Conservation (phyloP, 2,329 filamentous ascomycete species). For the Sodiomyces alkalinus region DNA sequence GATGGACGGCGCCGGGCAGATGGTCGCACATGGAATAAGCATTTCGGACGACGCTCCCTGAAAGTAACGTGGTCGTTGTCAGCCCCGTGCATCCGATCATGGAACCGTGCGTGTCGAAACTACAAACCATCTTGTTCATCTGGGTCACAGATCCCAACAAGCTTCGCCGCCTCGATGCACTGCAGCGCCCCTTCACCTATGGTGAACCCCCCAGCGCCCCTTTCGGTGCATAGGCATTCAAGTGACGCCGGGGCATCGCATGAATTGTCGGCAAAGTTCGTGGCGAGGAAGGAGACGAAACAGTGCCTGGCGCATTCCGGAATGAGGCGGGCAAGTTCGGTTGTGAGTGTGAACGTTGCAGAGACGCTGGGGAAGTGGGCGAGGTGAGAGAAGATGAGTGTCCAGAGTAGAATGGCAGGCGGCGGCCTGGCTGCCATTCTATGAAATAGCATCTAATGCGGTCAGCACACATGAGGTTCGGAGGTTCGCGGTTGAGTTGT, state of each 20-base stretch:
- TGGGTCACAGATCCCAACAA: too few relatives aligned
- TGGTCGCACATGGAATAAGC: slow-evolving; percentile 45
- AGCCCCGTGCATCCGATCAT: too few relatives aligned
- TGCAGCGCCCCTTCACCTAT: slow-evolving; percentile 57
- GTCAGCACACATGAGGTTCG: too few relatives aligned
- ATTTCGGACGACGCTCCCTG: slow-evolving; percentile 19
- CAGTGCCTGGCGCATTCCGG: slow-evolving; percentile 46
- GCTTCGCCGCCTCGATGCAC: slow-evolving; percentile 42
- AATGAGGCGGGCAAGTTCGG: slow-evolving; percentile 27
- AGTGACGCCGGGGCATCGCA: slow-evolving; percentile 38
- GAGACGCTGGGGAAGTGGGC: slow-evolving; percentile 12
- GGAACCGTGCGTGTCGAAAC: too few relatives aligned
- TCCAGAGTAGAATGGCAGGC: slow-evolving; percentile 14
- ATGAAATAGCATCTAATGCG: slow-evolving; percentile 23
- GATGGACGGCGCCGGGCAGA: slow-evolving; percentile 31
- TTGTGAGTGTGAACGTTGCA: slow-evolving; percentile 16
- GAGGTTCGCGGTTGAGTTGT: too few relatives aligned
- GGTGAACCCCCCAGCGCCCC: slow-evolving; percentile 47
- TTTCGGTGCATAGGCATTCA: slow-evolving; percentile 46
- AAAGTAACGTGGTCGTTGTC: too few relatives aligned
- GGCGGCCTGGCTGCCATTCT: slow-evolving; percentile 27
- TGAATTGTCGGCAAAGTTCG: slow-evolving; percentile 34
- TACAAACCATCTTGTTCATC: too few relatives aligned
- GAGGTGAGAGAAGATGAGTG: slow-evolving; percentile 14
- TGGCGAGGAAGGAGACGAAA: slow-evolving; percentile 44